These are phyloP conservation scores for Pelargonium nanum DNA, from an alignment of 345 rosid species.

Conservation along the genomic window DNA sequence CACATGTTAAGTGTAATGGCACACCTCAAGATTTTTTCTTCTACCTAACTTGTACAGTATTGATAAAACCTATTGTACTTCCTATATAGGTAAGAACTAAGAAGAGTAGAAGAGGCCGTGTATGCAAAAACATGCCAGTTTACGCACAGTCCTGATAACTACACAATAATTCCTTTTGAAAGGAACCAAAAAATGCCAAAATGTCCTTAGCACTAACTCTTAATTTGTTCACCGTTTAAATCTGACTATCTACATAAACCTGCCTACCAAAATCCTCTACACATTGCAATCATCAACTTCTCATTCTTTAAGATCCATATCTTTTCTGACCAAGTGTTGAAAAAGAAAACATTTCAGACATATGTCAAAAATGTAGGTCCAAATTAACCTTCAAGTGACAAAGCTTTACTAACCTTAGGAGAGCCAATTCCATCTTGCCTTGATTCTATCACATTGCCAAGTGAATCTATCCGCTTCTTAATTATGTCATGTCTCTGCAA, in stretches of 20 bases:
- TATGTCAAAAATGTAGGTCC: background rate
- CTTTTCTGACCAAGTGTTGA: background rate
- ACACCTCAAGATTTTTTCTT: background rate
- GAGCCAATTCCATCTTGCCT: conserved; percentile 86
- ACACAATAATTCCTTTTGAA: background rate
- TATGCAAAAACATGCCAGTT: background rate
- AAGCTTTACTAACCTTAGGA: conserved; percentile 52
- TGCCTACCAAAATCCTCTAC: background rate
- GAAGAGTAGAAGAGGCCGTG: background rate
- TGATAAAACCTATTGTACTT: background rate
- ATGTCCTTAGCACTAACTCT: background rate
- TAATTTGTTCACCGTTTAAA: background rate
- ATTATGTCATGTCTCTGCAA: conserved; percentile 84
- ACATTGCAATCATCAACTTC: background rate
- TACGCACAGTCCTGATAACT: background rate
- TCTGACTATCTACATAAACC: background rate
- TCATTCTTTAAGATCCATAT: background rate
- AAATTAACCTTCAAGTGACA: background rate
- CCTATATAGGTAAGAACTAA: background rate
- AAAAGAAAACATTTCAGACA: background rate
- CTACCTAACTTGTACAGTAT: background rate
- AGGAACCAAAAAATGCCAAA: background rate
- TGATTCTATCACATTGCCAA: conserved; percentile 68
- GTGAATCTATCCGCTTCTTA: conserved; percentile 67
- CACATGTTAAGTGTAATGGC: background rate